Evolutionary conservation across 1,139 yeast genomes (phyloP).

Genomic region (Candida pseudoviswanathii): DNA sequence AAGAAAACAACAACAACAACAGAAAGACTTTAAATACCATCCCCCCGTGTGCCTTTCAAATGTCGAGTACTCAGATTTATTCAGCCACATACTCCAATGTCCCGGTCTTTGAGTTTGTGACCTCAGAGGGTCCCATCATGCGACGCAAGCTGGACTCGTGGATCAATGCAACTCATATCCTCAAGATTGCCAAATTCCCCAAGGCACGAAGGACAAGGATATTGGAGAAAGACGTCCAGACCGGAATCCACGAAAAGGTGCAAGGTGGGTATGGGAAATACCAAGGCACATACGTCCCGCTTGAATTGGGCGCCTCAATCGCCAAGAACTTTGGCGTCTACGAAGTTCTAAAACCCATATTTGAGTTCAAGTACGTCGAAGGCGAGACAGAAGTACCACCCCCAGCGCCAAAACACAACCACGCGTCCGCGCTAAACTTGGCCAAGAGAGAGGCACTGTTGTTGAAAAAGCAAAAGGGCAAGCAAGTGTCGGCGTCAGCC

Average conservation of each 20-base stretch:
- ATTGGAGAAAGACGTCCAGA: constrained; percentile 84
- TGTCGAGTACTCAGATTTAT: constrained; percentile 50
- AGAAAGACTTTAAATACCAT: neutral
- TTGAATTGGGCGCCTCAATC: constrained; percentile 60
- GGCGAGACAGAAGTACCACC: constrained; percentile 70
- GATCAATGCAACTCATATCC: constrained; percentile 89
- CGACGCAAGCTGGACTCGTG: constrained; percentile 77
- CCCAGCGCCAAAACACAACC: constrained; percentile 83
- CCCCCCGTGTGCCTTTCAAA: neutral
- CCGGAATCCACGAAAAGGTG: constrained; percentile 85
- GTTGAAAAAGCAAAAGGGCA: constrained; percentile 12
- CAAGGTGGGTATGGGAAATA: constrained; percentile 96
- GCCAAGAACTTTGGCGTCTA: constrained; percentile 76
- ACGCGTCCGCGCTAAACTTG: constrained; percentile 57
- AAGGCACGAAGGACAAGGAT: constrained; percentile 84
- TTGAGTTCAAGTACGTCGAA: constrained; percentile 59
- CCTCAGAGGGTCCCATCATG: constrained; percentile 80
- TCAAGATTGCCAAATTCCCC: constrained; percentile 85
- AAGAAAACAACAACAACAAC: neutral
- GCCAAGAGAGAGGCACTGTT: constrained; percentile 43
- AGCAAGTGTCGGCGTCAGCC: constrained; percentile 12
- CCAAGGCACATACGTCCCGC: constrained; percentile 94
- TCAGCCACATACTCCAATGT: constrained; percentile 85
- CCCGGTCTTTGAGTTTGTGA: constrained; percentile 69
- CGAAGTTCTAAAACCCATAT: constrained; percentile 65